Evolutionary conservation across 768 basidiomycete genomes (phyloP), one percentile per base, ranked within the genome.

Genomic region (Pluteus cervinus): DNA sequence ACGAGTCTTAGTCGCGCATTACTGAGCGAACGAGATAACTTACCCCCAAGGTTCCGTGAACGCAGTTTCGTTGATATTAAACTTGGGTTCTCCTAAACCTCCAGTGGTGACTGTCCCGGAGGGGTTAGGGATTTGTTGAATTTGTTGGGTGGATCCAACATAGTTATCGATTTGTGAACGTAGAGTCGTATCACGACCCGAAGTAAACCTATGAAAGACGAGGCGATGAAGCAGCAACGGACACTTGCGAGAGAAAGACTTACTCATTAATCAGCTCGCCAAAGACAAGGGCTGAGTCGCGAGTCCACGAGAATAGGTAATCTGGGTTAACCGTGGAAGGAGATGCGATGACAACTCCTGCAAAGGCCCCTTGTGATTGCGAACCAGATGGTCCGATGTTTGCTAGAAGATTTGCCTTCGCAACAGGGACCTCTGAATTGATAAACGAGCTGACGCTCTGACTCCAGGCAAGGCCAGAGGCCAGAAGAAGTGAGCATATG

Each of bases 81-180:
- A 67, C 55, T 87, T 84, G 4, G 85, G 81, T 54, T 87, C 84
- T 15, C 77, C 85, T 12, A 86, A 69, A 8, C 84, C 81, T 5
- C 81, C 79, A 1, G 75, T 69, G 26, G 58, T 62, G 18, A 79
- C 58, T 10, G 64, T 61, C 1, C 85, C 85, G 24, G 76, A 79
- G 0, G 81, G 85, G 52, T 85, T 86, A 5, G 71, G 46, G 16
- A 80, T 58, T 46, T 79, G 75, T 51, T 86, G 85, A 4, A 84
- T 48, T 33, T 50, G 52, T 16, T 53, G 47, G 55, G 83, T 66
- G 3, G 81, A 62, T 1, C 56, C 41, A 30, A 81, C 60, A 49
- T 73, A 86, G 24, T 65, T 50, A 47, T 81, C 73, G 40, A 85
- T 76, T 31, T 66, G 62, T 1, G 54, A 36, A 9, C 69, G 60